Evolutionary conservation across 1,284 basidiomycete genomes (phyloP).

Genomic region (Golubevia pallescens): DNA sequence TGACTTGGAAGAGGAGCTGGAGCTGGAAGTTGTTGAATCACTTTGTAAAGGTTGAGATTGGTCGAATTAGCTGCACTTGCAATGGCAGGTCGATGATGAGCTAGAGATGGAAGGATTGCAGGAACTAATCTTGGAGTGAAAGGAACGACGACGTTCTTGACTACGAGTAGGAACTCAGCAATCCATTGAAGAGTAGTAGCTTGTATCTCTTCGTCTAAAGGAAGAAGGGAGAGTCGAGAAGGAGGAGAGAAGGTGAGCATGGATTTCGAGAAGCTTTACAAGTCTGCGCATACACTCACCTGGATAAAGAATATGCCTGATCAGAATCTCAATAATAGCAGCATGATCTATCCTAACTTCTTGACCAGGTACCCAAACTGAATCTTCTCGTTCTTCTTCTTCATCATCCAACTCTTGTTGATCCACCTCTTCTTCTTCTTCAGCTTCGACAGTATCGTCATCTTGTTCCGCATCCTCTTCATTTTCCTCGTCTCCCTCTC

Average conservation of each 20-base stretch:
- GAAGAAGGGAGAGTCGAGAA: background rate
- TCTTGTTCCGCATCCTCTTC: slow-evolving; percentile 33
- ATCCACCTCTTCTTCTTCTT: slow-evolving; percentile 20
- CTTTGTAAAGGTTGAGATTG: slow-evolving; percentile 81
- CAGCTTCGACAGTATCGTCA: slow-evolving; percentile 64
- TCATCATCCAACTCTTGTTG: slow-evolving; percentile 60
- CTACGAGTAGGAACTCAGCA: slow-evolving; percentile 85
- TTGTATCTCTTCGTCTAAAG: slow-evolving; percentile 65
- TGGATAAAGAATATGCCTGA: slow-evolving; percentile 84
- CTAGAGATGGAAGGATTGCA: slow-evolving; percentile 89
- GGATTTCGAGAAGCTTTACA: background rate
- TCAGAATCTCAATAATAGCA: slow-evolving; percentile 89
- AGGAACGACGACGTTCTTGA: slow-evolving; percentile 87
- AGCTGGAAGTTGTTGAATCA: slow-evolving; percentile 83
- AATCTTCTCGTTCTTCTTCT: slow-evolving; percentile 46
- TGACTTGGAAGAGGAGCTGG: slow-evolving; percentile 70
- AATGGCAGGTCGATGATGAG: slow-evolving; percentile 87
- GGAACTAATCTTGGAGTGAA: slow-evolving; percentile 92
- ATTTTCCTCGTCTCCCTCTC: slow-evolving; percentile 49
- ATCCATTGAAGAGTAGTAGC: slow-evolving; percentile 79
- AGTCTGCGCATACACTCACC: slow-evolving; percentile 69
- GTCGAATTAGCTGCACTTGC: slow-evolving; percentile 84
- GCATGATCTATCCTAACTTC: slow-evolving; percentile 89
- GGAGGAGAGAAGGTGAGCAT: background rate
- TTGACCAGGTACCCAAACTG: slow-evolving; percentile 87